A percentile compares a stretch with the other conserved stretches of the same genome.
Conservation (phyloP, 305 asterid species). For the Striga hermonthica region DNA sequence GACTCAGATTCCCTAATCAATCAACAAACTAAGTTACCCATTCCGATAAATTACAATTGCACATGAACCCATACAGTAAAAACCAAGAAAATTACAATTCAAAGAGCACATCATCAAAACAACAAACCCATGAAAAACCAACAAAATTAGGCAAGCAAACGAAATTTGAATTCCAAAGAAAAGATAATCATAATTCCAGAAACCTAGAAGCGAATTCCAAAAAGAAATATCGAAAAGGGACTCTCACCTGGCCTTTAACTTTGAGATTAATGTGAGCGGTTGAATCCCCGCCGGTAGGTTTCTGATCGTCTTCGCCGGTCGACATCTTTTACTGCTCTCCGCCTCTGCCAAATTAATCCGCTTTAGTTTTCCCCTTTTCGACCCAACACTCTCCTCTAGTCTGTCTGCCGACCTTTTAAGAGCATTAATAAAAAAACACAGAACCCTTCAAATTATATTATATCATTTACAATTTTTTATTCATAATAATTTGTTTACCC, state of each 20-base stretch:
- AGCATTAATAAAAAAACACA: no score
- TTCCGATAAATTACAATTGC: no score
- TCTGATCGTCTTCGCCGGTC: slow-evolving; percentile 2
- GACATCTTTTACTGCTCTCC: neutral
- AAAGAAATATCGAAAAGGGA: neutral
- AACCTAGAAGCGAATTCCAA: neutral
- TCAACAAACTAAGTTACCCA: neutral
- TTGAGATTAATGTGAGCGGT: slow-evolving; percentile 4
- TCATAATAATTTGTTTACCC: no score
- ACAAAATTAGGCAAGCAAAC: neutral
- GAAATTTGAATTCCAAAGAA: no score
- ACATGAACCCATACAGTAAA: no score
- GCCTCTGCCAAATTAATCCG: slow-evolving; percentile 14
- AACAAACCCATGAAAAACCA: neutral
- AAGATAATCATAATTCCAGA: neutral
- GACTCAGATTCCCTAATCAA: neutral
- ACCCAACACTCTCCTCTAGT: neutral
- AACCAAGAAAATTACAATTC: no score
- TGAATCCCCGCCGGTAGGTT: neutral
- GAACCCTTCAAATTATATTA: no score
- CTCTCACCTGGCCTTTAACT: slow-evolving; percentile 11
- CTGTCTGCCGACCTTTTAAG: neutral
- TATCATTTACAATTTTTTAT: no score
- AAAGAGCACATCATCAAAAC: no score
- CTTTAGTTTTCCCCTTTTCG: slow-evolving; percentile 3